A percentile compares a stretch with the other conserved stretches of the same genome.
These are phyloP conservation scores for Amaranthus palmeri DNA, from an alignment of 148 eudicot genomes.

Conservation along the genomic window DNA sequence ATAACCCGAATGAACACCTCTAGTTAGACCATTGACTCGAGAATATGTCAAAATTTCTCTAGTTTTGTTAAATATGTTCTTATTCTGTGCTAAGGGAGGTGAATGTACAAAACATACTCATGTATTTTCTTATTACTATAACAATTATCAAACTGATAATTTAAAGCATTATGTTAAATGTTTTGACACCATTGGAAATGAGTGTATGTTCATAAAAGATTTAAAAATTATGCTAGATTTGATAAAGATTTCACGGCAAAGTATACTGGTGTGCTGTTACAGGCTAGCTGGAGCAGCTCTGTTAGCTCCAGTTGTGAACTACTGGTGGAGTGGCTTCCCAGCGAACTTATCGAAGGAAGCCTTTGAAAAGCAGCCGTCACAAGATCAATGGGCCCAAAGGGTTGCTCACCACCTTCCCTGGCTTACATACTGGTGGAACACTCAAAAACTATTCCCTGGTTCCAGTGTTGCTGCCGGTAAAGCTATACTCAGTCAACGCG, in stretches of 20 bases:
- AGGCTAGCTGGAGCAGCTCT: conserved; percentile 52
- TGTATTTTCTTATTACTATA: too few species aligned
- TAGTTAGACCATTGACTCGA: too few species aligned
- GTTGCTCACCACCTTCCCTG: conserved; percentile 45
- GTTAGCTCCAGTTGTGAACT: conserved; percentile 49
- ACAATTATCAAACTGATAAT: too few species aligned
- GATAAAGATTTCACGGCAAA: not conserved
- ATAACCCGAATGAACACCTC: too few species aligned
- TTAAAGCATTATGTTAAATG: too few species aligned
- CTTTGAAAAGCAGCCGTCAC: conserved; percentile 24
- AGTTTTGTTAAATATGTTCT: too few species aligned
- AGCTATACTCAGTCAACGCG: conserved; percentile 25
- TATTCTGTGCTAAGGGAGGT: too few species aligned
- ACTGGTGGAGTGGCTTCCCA: conserved; percentile 56
- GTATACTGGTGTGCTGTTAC: conserved; percentile 4
- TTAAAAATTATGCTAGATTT: too few species aligned
- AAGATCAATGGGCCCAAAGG: conserved; percentile 49
- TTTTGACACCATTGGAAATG: too few species aligned
- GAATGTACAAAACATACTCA: too few species aligned
- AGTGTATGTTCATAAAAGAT: too few species aligned
- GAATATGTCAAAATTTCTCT: too few species aligned
- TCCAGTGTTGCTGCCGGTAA: conserved; percentile 39
- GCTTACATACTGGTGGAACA: conserved; percentile 60
- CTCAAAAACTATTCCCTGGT: conserved; percentile 47
- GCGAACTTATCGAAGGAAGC: conserved; percentile 33